phyloP scores from a whole-genome alignment of 192 early-diverging fungal genomes.

The Pilobolus umbonatus region DNA sequence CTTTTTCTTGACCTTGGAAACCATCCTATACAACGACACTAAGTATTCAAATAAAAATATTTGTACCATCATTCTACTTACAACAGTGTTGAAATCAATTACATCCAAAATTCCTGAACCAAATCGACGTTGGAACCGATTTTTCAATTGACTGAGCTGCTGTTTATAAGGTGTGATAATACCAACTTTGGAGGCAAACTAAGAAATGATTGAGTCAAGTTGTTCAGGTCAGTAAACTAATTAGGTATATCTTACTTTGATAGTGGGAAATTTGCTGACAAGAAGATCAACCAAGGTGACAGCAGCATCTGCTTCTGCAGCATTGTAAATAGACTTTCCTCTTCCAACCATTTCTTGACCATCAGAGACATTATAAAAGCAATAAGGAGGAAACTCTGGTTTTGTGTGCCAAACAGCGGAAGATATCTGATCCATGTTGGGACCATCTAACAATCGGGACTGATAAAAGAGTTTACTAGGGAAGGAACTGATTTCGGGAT shows the following conservation, averaged over 20 bases:
- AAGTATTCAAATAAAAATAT: not conserved
- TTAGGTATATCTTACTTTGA: slow-evolving; percentile 49
- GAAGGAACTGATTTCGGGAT: slow-evolving; percentile 82
- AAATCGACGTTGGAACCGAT: slow-evolving; percentile 60
- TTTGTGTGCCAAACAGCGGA: slow-evolving; percentile 70
- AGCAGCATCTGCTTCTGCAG: slow-evolving; percentile 71
- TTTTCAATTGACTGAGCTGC: slow-evolving; percentile 69
- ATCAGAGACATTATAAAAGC: slow-evolving; percentile 67
- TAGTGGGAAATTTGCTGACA: slow-evolving; percentile 46
- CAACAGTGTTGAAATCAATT: slow-evolving; percentile 94
- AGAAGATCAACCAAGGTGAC: slow-evolving; percentile 64
- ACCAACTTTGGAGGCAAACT: slow-evolving; percentile 72
- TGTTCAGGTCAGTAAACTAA: not conserved
- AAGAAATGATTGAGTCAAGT: slow-evolving; percentile 8
- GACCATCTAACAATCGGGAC: slow-evolving; percentile 68
- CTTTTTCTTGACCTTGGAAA: slow-evolving; percentile 97
- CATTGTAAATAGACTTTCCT: slow-evolving; percentile 72
- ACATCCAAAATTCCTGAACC: slow-evolving; percentile 56
- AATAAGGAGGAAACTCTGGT: slow-evolving; percentile 64
- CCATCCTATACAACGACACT: too few species aligned
- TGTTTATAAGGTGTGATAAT: slow-evolving; percentile 93
- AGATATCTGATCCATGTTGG: slow-evolving; percentile 56
- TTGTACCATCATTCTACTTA: not conserved
- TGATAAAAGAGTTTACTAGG: slow-evolving; percentile 80
- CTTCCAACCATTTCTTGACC: slow-evolving; percentile 60